Percentiles rank a stretch among this genome's conserved stretches.
phyloP scores from a whole-genome alignment of 176 grass and related monocot genomes.

The Avena insularis region DNA sequence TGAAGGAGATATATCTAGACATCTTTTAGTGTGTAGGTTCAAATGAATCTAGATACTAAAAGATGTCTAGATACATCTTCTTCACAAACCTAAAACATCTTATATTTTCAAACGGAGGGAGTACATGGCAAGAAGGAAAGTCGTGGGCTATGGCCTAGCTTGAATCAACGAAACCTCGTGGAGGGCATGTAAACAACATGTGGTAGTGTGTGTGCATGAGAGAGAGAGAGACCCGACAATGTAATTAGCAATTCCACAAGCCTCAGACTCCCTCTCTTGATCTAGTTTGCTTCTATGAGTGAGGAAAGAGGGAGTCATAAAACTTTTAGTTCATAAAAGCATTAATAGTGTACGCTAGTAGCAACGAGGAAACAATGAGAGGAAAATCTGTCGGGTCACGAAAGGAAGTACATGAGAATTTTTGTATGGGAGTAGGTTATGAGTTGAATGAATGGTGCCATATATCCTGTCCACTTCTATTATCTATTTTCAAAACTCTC shows the following conservation, averaged over 20 bases:
- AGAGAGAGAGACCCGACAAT: neutral
- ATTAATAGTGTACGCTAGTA: neutral
- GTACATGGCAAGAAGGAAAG: too few species aligned
- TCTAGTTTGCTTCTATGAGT: neutral
- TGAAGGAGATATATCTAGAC: too few species aligned
- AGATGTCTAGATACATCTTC: too few species aligned
- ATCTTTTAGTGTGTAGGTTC: too few species aligned
- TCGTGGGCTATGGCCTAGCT: neutral
- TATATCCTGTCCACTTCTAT: neutral
- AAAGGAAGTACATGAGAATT: neutral
- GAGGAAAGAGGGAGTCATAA: neutral
- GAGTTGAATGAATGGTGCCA: neutral
- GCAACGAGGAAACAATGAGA: neutral
- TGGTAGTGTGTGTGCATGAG: too few species aligned
- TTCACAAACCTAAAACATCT: too few species aligned
- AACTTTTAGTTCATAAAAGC: neutral
- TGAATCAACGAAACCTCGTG: neutral
- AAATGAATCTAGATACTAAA: too few species aligned
- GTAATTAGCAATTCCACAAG: neutral
- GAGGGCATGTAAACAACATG: too few species aligned
- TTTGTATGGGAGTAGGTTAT: neutral
- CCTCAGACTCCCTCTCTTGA: fast-evolving
- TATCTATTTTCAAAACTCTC: neutral
- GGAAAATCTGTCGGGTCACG: neutral
- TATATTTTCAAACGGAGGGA: too few species aligned